Evolutionary conservation across 768 basidiomycete genomes (phyloP).

Genomic region (Heimioporus sp.): DNA sequence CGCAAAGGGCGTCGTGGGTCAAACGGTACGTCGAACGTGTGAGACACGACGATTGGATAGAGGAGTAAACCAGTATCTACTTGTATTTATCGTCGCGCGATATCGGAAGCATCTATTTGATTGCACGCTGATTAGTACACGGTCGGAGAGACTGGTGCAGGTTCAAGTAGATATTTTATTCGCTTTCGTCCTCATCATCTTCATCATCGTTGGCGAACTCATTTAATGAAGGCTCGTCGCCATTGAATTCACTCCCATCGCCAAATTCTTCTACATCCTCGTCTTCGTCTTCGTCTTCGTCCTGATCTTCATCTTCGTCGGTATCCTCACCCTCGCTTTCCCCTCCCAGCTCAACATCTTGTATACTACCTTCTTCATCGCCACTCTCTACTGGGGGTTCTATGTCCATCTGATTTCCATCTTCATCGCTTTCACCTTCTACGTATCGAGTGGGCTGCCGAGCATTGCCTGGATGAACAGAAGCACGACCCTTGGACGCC

Average conservation of each 20-base stretch:
- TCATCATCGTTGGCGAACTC: constrained; percentile 64
- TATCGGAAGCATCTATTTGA: constrained; percentile 3
- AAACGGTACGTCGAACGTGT: constrained; percentile 64
- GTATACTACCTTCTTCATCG: constrained; percentile 72
- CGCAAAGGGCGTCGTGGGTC: constrained; percentile 59
- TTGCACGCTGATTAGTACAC: neutral
- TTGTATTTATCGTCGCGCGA: neutral
- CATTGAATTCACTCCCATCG: constrained; percentile 41
- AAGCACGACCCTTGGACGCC: constrained; percentile 39
- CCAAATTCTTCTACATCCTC: constrained; percentile 41
- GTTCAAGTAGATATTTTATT: constrained; percentile 21
- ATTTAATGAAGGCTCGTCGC: constrained; percentile 40
- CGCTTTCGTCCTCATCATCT: constrained; percentile 52
- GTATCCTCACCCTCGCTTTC: constrained; percentile 46
- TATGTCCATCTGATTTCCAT: constrained; percentile 56
- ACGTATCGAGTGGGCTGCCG: constrained; percentile 55
- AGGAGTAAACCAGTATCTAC: constrained; percentile 42
- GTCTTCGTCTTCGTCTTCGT: constrained; percentile 45
- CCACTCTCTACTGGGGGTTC: constrained; percentile 62
- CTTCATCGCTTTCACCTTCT: constrained; percentile 78
- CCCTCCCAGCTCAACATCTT: constrained; percentile 73
- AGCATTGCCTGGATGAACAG: constrained; percentile 33
- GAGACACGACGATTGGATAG: constrained; percentile 63
- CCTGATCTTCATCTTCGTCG: constrained; percentile 29
- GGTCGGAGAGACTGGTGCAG: neutral